These are phyloP conservation scores for Alternaria arborescens DNA, from an alignment of 2,329 filamentous ascomycete species.

Conservation along the genomic window DNA sequence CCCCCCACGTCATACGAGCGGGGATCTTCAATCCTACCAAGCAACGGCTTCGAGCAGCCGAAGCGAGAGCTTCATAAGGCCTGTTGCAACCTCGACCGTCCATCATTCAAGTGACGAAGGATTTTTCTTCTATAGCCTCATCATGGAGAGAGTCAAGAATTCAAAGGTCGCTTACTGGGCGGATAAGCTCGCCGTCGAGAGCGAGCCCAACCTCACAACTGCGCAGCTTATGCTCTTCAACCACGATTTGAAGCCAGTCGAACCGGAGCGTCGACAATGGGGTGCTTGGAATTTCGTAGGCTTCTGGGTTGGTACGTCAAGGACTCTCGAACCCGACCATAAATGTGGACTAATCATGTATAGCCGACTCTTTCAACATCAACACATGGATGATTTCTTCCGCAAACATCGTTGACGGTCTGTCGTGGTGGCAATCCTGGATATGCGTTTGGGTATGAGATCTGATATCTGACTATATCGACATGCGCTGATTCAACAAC, in stretches of 20 bases:
- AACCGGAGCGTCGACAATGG: slow-evolving; percentile 83
- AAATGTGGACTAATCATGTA: slow-evolving; percentile 20
- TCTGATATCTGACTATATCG: neutral
- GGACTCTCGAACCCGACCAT: neutral
- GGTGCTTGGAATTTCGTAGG: slow-evolving; percentile 86
- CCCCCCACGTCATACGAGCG: slow-evolving; percentile 43
- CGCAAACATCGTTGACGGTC: slow-evolving; percentile 77
- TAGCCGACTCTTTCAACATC: slow-evolving; percentile 56
- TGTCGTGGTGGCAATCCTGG: slow-evolving; percentile 88
- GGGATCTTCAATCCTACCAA: slow-evolving; percentile 34
- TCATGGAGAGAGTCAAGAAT: slow-evolving; percentile 54
- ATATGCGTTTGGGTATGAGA: slow-evolving; percentile 72
- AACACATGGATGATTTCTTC: slow-evolving; percentile 96
- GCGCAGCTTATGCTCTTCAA: slow-evolving; percentile 89
- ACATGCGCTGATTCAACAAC: slow-evolving; percentile 8
- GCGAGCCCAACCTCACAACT: slow-evolving; percentile 78
- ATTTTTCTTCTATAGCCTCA: slow-evolving; percentile 17
- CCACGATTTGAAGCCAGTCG: slow-evolving; percentile 78
- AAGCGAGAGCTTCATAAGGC: slow-evolving; percentile 32
- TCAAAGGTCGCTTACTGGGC: slow-evolving; percentile 52
- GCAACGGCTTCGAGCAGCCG: slow-evolving; percentile 29
- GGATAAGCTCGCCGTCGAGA: slow-evolving; percentile 73
- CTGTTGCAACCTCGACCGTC: slow-evolving; percentile 23
- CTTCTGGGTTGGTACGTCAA: slow-evolving; percentile 73
- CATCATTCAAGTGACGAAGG: slow-evolving; percentile 28